These are phyloP conservation scores for Phytophthora constricta DNA, from an alignment of 352 stramenopile species.

Conservation along the genomic window DNA sequence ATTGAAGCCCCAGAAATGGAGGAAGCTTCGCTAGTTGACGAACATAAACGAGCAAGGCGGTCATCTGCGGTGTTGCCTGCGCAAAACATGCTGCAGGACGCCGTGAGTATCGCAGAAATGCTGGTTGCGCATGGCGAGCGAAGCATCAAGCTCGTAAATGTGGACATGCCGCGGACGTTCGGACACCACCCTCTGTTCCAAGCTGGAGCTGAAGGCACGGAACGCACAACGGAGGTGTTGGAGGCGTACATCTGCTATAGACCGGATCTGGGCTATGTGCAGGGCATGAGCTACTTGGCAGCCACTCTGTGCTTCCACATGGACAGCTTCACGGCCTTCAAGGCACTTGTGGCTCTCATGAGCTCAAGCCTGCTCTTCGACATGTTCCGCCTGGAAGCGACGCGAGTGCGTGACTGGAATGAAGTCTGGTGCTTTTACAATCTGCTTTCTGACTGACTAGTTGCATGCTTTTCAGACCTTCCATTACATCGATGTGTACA, in stretches of 20 bases:
- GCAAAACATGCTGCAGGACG: constrained; percentile 68
- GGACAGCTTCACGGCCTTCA: constrained; percentile 89
- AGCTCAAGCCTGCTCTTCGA: constrained; percentile 88
- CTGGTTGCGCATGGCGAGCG: constrained; percentile 81
- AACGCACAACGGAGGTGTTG: constrained; percentile 79
- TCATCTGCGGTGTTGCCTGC: constrained; percentile 42
- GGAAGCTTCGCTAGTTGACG: constrained; percentile 11
- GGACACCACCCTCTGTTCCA: constrained; percentile 84
- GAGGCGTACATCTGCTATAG: constrained; percentile 90
- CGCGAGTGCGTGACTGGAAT: constrained; percentile 53
- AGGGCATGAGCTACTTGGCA: constrained; percentile 90
- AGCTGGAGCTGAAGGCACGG: constrained; percentile 68
- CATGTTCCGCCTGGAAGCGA: constrained; percentile 87
- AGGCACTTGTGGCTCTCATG: constrained; percentile 81
- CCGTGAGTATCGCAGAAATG: constrained; percentile 80
- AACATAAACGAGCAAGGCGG: constrained; percentile 30
- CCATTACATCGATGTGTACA: constrained; percentile 82
- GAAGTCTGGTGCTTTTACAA: neutral
- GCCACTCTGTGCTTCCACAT: constrained; percentile 87
- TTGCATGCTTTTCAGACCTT: constrained; percentile 65
- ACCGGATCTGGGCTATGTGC: constrained; percentile 84
- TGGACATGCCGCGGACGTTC: constrained; percentile 89
- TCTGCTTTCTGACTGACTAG: constrained; percentile 3
- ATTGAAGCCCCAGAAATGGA: constrained; percentile 13
- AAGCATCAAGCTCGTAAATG: constrained; percentile 82